Base-by-base conservation (phyloP, 2,329 filamentous ascomycete species). In the Ramularia collo-cygni region DNA sequence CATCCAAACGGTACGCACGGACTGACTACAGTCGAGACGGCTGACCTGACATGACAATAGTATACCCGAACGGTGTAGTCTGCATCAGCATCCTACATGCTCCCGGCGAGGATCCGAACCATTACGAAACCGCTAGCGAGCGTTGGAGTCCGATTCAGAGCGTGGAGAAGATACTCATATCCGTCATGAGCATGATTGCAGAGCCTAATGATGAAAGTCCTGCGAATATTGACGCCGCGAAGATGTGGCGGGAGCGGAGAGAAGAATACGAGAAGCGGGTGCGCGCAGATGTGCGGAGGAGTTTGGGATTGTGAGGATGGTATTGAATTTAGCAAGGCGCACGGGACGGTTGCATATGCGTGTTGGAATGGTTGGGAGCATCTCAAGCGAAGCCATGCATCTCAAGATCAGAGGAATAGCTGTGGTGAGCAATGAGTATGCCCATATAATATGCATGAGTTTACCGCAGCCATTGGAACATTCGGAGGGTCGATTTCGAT, bases 21-120 rank as follows among this genome's bases (percentile, higher is more conserved):
- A 18, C 16, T 4, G 10, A 9, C 19, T 24, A 34, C 16, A 32
- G n/a, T 24, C 21, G 21, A 6, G 6, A 24, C 21, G 21, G 21
- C 21, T 10, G 6, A 10, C 21, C 6, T 24, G 21, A 24, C 6
- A 24, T 24, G 21, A 10, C 21, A 31, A 30, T 31, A 95, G 89
- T 96, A 37, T 96, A 96, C 63, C 77, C 83, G 12, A 90, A 83
- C 61, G 90, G 90, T 49, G 77, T 90, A 13, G 92, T 96, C 55
- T 96, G 90, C 70, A 96, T 96, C 59, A 94, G 86, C n/a, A 96
- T 96, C 68, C 80, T 96, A 2, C 90, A 96, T 65, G 83, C 90
- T 3, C 90, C 90, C 2, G 90, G 92, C 57, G 90, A 96, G 67
- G 90, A 96, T 65, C 92, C 92, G 39, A 95, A 95, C 69, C 89